Conservation (phyloP, 352 stramenopile genomes). For the Pythium guiyangense region DNA sequence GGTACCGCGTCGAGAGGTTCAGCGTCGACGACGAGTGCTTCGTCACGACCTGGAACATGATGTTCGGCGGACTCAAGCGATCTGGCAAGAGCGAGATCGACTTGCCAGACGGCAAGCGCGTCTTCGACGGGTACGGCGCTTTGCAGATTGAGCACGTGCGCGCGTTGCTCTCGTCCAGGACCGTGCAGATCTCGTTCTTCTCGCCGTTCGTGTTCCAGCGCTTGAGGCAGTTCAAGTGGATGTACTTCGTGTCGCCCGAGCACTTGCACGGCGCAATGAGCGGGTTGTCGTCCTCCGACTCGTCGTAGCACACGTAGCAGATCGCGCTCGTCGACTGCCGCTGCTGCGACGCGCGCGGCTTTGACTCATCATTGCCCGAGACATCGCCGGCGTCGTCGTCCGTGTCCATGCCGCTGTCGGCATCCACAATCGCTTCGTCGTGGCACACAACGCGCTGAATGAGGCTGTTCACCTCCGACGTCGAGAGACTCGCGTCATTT, state of each 20-base stretch:
- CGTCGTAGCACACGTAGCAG: constrained; percentile 88
- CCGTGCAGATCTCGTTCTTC: constrained; percentile 87
- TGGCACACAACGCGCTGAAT: constrained; percentile 82
- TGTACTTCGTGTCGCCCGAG: constrained; percentile 94
- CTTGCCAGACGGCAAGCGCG: constrained; percentile 62
- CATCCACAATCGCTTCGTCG: constrained; percentile 70
- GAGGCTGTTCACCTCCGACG: constrained; percentile 71
- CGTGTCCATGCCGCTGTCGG: constrained; percentile 82
- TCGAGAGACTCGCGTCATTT: constrained; percentile 68
- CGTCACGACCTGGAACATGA: constrained; percentile 88
- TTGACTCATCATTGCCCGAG: constrained; percentile 81
- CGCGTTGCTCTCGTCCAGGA: constrained; percentile 79
- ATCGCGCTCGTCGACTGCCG: constrained; percentile 76
- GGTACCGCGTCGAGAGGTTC: constrained; percentile 82
- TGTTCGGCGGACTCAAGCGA: constrained; percentile 65
- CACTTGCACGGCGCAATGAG: constrained; percentile 95
- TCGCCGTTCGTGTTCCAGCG: constrained; percentile 92
- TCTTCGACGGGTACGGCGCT: constrained; percentile 79
- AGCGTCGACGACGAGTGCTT: constrained; percentile 84
- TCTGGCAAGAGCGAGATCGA: constrained; percentile 75
- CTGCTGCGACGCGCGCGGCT: constrained; percentile 62
- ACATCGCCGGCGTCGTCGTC: constrained; percentile 81
- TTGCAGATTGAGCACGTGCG: constrained; percentile 87
- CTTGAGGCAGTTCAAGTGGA: constrained; percentile 94
- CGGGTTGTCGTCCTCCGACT: constrained; percentile 85